A percentile compares a stretch with the other conserved stretches of the same genome.
phyloP scores from a whole-genome alignment of 2,329 filamentous ascomycete genomes.

The Phyllosticta ampelicida region DNA sequence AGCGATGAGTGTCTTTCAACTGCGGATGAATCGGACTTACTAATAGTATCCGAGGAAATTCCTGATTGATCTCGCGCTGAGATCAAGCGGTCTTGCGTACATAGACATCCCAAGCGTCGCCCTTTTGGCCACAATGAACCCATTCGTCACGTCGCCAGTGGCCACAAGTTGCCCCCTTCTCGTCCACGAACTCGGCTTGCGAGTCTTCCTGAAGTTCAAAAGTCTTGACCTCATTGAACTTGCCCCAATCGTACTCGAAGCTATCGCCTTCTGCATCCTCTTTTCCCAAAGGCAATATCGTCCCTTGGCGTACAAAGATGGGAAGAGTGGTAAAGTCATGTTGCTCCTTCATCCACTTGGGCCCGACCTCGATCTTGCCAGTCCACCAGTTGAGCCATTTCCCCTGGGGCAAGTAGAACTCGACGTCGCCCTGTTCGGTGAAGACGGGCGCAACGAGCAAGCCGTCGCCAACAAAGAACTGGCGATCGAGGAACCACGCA shows the following conservation, averaged over 20 bases:
- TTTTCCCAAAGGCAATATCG: slow-evolving; percentile 30
- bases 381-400: slow-evolving; percentile 42
- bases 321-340: slow-evolving; percentile 31
- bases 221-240: not conserved
- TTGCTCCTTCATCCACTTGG: slow-evolving; percentile 34
- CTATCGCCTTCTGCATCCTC: slow-evolving; percentile 22
- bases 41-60: too few species aligned
- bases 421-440: slow-evolving; percentile 49
- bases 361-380: slow-evolving; percentile 30
- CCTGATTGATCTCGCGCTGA: too few species aligned
- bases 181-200: not conserved
- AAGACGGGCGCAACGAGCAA: slow-evolving; percentile 56
- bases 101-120: too few species aligned
- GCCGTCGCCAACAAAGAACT: slow-evolving; percentile 61
- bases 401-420: slow-evolving; percentile 53
- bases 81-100: too few species aligned
- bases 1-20: too few species aligned
- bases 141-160: too few species aligned
- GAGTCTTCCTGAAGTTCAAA: not conserved
- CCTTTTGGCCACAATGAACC: too few species aligned
- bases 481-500: slow-evolving; percentile 55
- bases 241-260: slow-evolving; percentile 31
- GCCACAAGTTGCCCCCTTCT: not conserved
- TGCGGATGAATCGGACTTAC: too few species aligned
- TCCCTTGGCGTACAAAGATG: slow-evolving; percentile 31